Conservation (phyloP, 177 flowering plant genomes). For the Telopea speciosissima region DNA sequence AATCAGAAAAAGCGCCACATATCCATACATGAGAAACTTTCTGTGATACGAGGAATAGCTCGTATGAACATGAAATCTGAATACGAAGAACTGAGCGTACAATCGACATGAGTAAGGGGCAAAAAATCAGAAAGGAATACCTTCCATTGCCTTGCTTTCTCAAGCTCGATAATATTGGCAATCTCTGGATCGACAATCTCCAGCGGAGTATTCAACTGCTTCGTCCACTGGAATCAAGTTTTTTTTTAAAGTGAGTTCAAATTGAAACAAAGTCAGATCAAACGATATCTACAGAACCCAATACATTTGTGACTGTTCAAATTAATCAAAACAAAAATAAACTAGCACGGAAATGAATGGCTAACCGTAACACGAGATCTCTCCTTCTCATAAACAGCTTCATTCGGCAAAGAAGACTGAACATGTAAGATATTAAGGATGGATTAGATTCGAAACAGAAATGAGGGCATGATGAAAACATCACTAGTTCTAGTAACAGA, state of each 20-base stretch:
- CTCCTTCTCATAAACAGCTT: constrained; percentile 75
- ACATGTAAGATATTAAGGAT: background rate
- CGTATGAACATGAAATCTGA: too few relatives aligned
- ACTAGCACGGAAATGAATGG: background rate
- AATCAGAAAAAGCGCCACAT: background rate
- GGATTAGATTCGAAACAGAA: background rate
- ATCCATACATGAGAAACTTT: background rate
- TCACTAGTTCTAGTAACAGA: background rate
- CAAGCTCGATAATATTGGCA: constrained; percentile 91
- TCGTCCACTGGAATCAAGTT: constrained; percentile 79
- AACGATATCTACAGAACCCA: background rate
- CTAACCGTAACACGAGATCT: constrained; percentile 57
- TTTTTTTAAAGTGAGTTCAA: background rate
- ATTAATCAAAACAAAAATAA: background rate
- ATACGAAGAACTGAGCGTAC: background rate
- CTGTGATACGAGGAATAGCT: too few relatives aligned
- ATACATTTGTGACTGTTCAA: background rate
- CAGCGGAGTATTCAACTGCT: constrained; percentile 84
- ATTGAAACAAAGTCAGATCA: background rate
- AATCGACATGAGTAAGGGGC: too few relatives aligned
- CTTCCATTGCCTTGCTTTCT: constrained; percentile 99
- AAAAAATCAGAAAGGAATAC: too few relatives aligned
- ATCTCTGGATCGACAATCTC: constrained; percentile 89
- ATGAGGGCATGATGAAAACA: background rate
- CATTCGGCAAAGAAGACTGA: constrained; percentile 78